Base-by-base conservation (phyloP, 129 eudicot species). In the Calendula officinalis region DNA sequence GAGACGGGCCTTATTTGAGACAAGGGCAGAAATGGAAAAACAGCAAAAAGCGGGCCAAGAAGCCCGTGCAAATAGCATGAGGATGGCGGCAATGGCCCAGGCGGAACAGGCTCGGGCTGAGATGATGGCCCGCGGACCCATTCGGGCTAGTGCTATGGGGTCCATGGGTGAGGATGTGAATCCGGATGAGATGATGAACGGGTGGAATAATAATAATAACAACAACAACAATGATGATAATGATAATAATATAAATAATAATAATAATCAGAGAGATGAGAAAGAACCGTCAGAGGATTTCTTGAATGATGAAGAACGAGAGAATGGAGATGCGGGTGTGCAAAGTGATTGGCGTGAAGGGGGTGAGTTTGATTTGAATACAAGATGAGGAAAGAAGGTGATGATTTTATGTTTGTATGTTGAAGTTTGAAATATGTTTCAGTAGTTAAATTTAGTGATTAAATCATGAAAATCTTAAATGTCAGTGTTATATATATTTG, bases 311-410 rank as follows among this genome's bases (percentile, higher is more conserved):
- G 75, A 75, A 17, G 80, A 75, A 43, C 60, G 95, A 38, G 96
- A 88, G 56, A 83, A 91, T 79, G 98, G 96, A 41, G 96, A 82
- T 71, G 63, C 69, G 8, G 87, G 72, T 2, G 42, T 68, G 60
- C 86, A 82, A 52, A 75, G 82, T 52, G 95, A 81, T 75, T 84
- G 91, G 96, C 91, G 79, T 65, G 86, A 77, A 14, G 85, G 76
- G n/a, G 96, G 75, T 13, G 98, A 87, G 81, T 85, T 91, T 63
- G 98, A 91, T 78, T 69, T 91, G 55, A 91, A 88, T 77, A 74
- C 90, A 15, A 82, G 94, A 66, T 87, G 49, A 73, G 22, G 35
- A 37, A 3, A 33, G 8, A 6, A 32, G 17, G 7, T 37, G 36
- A 12, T 38, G 37, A 5, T 13, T 14, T 50, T 37, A 39, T 60